Evolutionary conservation across 805 yeast species (phyloP), one percentile per base, ranked within the genome.

Genomic region (Barnettozyma salicaria): DNA sequence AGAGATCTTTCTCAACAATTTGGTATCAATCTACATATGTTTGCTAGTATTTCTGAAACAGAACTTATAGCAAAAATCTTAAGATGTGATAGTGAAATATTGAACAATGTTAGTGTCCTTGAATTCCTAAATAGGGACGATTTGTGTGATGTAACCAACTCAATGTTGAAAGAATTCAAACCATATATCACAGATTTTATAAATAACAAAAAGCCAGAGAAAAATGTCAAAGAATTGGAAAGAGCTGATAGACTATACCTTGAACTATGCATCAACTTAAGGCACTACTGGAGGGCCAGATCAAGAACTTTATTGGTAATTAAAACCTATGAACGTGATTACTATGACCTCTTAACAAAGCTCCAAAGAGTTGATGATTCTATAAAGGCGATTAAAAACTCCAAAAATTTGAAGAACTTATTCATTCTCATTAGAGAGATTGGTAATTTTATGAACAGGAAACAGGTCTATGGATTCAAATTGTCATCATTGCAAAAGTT

Each of bases 391-490:
- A 63, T 83, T 18, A 66, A 63, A 36, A 60, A 64, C 11, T 80
- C 87, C 0, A 49, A 64, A 13, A 68, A 74, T 26, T 67, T 83
- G 50, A 68, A 74, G 44, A 67, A 68, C 36, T 72, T 82, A 3
- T 69, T 83, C 42, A 77, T 73, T 43, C 73, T 83, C 29, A 79
- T 83, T 42, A 72, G 80, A 46, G 77, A 78, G 11, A 74, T 83
- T 39, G 94, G 92, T 43, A 83, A 83, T 49, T 81, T 74, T 48
- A 83, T 83, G 92, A 83, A 83, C 54, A 66, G 80, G 4, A 82
- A 78, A 49, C 71, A 72, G 44, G 88, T 85, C 0, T 66, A 67
- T 23, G 94, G 94, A 16, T 81, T 83, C 58, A 79, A 73, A 49
- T 63, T 83, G 40, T 70, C 78, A 30, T 79, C 90, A 0, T 65